Evolutionary conservation across 306 rosid genomes (phyloP), one percentile per base, ranked within the genome.

Genomic region (Astragalus glycyphyllos): DNA sequence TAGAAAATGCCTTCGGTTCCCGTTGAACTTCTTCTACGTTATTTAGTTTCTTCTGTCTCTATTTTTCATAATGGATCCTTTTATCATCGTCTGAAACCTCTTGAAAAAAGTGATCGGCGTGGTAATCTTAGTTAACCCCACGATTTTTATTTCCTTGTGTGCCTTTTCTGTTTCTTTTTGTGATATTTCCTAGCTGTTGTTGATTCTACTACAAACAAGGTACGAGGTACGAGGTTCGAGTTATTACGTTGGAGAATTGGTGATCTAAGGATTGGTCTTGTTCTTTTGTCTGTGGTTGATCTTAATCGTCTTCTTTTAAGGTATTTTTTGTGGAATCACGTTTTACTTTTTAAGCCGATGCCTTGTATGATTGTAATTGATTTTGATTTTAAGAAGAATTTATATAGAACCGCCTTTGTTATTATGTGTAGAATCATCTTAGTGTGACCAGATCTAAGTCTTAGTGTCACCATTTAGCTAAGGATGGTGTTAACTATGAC

Each of bases 1-100:
- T 90, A 73, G 78, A 60, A 84, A 81, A 90, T 88, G 98, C 98
- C 94, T 90, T 90, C 89, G 90, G 68, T 72, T 31, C 87, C 90
- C 84, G 13, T 65, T 79, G 75, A 66, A 11, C 80, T 76, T 62
- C 74, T 83, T 1, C 69, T 78, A 11, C 72, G 76, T 31, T 71
- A 83, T 42, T 29, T 79, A 54, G 57, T 77, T 78, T 83, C 82
- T 37, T 87, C 85, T 10, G n/a, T 84, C 58, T 62, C 78, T 32
- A 72, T 80, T 58, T 85, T 82, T 40, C 88, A 85, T 64, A 80
- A 84, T 65, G 92, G 94, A 60, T 81, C 90, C 3, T 87, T 83
- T 7, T 80, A 79, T 77, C 89, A 88, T 84, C 96, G 95, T 90
- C 82, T 89, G 79, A 89, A 94, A 83, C 87, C 62, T 73, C 89